Evolutionary conservation across 2,329 filamentous ascomycete species (phyloP), one percentile per base, ranked within the genome.

Genomic region (Fusarium austroafricanum): DNA sequence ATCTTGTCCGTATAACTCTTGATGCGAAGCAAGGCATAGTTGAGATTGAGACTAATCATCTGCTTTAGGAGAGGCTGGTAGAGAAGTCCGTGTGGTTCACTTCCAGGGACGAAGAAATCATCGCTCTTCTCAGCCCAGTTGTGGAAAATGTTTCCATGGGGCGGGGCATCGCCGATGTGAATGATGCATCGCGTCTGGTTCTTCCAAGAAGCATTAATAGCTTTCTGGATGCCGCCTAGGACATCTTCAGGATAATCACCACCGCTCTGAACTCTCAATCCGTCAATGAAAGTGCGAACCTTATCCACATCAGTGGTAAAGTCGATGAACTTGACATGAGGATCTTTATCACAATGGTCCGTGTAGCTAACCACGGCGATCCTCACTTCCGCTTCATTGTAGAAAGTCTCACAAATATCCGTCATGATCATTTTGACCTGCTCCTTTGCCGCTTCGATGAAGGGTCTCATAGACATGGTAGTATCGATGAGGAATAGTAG

Each of bases 401-500:
- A 65, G 51, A 79, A 79, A 1, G 71, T 44, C 6, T 42, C 38
- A 15, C 71, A 70, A 52, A 80, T 76, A 10, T 79, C 77, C 3
- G 64, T 53, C 17, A 80, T 67, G 33, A 80, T 80, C 46, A 51
- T 70, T 57, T 63, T 72, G 43, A 80, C 74, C 49, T 80, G 78
- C 3, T 71, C 50, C 44, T 79, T 80, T 10, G 78, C 77, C 2
- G 76, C 75, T 1, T 73, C 57, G 17, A 80, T 78, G 49, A 77
- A 75, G 0, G 52, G 31, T 0, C 17, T 9, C 79, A 80, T 80
- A 1, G 79, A 80, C 0, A 56, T 57, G 0, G 79, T 80, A 1
- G 76, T 78, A 55, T 81, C 79, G 10, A 80, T 76, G 26, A 80
- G 72, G 46, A 81, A 81, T 1, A 80, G 52, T 33, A 80, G 23